Base-by-base conservation (phyloP, 73 alveolate species). In the Paramecium sonneborni region DNA sequence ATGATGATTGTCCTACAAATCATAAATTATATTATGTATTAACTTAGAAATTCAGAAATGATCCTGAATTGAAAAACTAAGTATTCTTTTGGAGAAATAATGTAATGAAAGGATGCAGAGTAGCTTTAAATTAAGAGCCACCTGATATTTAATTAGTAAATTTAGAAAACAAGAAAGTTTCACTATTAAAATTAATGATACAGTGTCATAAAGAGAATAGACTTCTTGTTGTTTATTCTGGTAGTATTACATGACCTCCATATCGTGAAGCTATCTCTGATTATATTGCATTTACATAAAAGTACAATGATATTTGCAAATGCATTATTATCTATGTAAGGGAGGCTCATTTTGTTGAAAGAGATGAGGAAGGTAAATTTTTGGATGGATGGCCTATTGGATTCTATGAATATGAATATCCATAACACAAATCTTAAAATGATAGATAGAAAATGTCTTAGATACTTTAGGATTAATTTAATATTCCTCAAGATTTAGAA, bases 381-480 rank as follows among this genome's bases (percentile, higher is more conserved):
- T 74, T 79, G 5, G 90, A 79, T 79, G 90, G 90, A 23, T 79
- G 90, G 90, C 90, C 90, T 10, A 79, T 79, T 79, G 90, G 90
- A 23, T 79, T 43, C 41, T 79, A 39, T 41, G 90, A 79, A 23
- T 79, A 79, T 23, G 90, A 79, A 79, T 79, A 43, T 34, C 76
- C 90, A 30, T 43, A 79, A 44, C 90, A 79, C 28, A 79, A 79
- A 79, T 18, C 15, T 34, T 18, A 79, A 24, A 76, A 44, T 18
- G 90, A 79, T 79, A 38, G 90, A 43, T 41, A 2, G 0, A 79
- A 46, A n/a, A 79, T 79, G 90, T 74, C 90, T 41, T 20, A 43
- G 23, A 2, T 0, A 18, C n/a, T 79, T 1, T 41, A 79, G 12
- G 44, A 79, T 2, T 15, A 38, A 18, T 79, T 41, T 44, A 0